Evolutionary conservation across 176 grass and related monocot genomes (phyloP).

Genomic region (Miscanthus lutarioriparius): DNA sequence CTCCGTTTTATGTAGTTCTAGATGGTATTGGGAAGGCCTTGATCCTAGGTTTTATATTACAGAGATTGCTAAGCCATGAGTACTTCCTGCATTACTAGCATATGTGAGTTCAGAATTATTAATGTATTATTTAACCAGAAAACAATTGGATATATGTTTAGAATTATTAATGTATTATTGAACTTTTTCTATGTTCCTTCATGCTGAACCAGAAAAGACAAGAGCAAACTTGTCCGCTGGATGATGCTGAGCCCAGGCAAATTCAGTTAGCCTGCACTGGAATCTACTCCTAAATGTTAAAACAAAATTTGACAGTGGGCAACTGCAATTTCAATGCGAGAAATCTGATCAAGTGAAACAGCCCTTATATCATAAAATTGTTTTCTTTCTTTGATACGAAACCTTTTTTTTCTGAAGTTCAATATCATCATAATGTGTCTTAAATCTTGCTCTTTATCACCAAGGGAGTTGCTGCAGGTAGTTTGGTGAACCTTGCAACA

Average conservation of each 20-base stretch:
- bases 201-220: constrained; percentile 14
- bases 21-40: constrained; percentile 99
- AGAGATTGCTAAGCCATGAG: constrained; percentile 98
- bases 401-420: background rate
- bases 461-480: constrained; percentile 87
- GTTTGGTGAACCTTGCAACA: constrained; percentile 86
- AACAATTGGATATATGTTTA: no score
- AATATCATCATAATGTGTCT: background rate
- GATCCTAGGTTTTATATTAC: constrained; percentile 99
- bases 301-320: background rate
- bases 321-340: background rate
- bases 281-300: no score
- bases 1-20: constrained; percentile 67
- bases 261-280: background rate
- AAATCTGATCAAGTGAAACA: background rate
- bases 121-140: background rate
- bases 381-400: constrained; percentile 15
- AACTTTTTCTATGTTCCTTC: constrained; percentile 14
- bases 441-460: constrained; percentile 29
- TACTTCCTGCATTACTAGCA: constrained; percentile 34
- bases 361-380: background rate
- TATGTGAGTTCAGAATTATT: constrained; percentile 63
- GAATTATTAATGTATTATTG: no score
- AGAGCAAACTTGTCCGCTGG: constrained; percentile 7
- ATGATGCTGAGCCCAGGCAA: constrained; percentile 4